A percentile compares a stretch with the other conserved stretches of the same genome.
phyloP scores from a whole-genome alignment of 1,139 yeast genomes.

The Yamadazyma atmosphaerica region DNA sequence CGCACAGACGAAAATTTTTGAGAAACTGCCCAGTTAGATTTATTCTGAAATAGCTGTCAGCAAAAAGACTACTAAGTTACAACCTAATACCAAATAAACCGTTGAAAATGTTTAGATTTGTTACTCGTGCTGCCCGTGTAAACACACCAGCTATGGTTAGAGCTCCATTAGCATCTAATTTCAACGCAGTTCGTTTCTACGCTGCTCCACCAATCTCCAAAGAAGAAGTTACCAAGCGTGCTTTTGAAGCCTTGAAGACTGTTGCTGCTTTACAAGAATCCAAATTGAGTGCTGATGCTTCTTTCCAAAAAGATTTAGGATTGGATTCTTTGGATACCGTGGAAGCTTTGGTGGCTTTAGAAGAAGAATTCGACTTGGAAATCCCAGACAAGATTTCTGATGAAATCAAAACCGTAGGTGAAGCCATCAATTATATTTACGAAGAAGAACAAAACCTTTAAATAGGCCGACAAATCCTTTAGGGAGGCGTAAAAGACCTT shows the following conservation, averaged over 20 bases:
- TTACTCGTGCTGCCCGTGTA: conserved; percentile 39
- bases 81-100: not conserved
- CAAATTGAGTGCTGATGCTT: conserved; percentile 42
- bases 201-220: conserved; percentile 49
- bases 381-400: conserved; percentile 70
- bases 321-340: conserved; percentile 71
- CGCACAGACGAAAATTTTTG: not conserved
- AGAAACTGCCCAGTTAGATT: conserved; percentile 2
- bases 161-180: conserved; percentile 24
- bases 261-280: conserved; percentile 54
- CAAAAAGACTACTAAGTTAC: no score
- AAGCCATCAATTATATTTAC: conserved; percentile 61
- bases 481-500: no score
- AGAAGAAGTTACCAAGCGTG: conserved; percentile 49
- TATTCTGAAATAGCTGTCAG: not conserved
- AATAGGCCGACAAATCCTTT: no score
- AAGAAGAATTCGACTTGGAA: conserved; percentile 71
- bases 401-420: conserved; percentile 67
- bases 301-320: conserved; percentile 65
- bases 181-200: conserved; percentile 43
- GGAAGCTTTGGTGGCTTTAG: conserved; percentile 70
- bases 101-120: conserved; percentile 37
- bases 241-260: conserved; percentile 52
- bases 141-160: conserved; percentile 25
- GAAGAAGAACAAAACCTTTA: conserved; percentile 50